phyloP scores from a whole-genome alignment of 768 basidiomycete genomes.

The Butyriboletus loyo region DNA sequence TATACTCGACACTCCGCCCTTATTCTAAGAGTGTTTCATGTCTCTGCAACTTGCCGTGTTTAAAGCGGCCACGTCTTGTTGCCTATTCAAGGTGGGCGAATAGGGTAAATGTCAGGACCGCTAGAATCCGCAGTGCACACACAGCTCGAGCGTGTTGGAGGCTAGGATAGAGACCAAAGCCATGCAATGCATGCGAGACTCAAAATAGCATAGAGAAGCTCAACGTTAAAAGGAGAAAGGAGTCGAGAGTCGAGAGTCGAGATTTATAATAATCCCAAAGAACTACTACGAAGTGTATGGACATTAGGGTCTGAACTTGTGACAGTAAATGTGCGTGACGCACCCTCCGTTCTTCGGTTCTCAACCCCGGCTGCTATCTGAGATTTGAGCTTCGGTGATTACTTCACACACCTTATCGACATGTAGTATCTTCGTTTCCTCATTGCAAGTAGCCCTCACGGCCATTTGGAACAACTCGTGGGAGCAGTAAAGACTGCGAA shows the following conservation, averaged over 20 bases:
- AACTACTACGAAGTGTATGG: too few relatives aligned
- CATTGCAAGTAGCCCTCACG: background rate
- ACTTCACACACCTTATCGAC: conserved; percentile 6
- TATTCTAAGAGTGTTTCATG: conserved; percentile 9
- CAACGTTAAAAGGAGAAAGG: too few relatives aligned
- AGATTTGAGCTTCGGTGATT: background rate
- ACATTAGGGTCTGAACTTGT: too few relatives aligned
- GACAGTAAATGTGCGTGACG: background rate
- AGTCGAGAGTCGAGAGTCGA: too few relatives aligned
- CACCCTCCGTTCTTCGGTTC: background rate
- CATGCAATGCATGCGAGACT: too few relatives aligned
- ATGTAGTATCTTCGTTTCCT: background rate
- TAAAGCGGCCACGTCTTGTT: background rate
- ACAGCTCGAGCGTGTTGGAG: too few relatives aligned
- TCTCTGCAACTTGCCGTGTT: background rate
- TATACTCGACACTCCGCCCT: background rate
- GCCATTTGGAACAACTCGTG: background rate
- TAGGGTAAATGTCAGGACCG: conserved; percentile 1
- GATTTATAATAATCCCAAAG: too few relatives aligned
- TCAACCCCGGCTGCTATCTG: background rate
- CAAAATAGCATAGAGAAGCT: too few relatives aligned
- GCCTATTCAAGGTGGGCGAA: background rate
- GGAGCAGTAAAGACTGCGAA: background rate
- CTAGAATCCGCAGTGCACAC: too few relatives aligned
- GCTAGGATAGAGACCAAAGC: too few relatives aligned